Evolutionary conservation across 371 early-diverging fungal genomes (phyloP).

Genomic region (Gilbertella persicaria): DNA sequence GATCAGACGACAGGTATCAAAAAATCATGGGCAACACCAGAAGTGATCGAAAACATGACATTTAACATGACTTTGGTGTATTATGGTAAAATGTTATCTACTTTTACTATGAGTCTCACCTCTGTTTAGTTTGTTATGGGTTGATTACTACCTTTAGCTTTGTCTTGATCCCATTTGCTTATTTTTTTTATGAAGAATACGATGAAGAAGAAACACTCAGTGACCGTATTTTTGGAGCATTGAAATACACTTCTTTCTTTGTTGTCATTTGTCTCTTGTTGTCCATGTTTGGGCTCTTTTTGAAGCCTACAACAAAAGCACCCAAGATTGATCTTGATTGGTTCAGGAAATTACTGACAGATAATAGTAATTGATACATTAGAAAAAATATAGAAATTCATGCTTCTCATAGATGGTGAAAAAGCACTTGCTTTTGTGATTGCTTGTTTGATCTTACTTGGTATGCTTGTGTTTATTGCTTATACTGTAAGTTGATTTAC

Average conservation of each 20-base stretch:
- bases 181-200: constrained; percentile 69
- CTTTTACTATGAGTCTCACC: neutral
- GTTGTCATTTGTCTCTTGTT: constrained; percentile 48
- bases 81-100: constrained; percentile 43
- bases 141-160: constrained; percentile 54
- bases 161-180: constrained; percentile 62
- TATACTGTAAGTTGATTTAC: constrained; percentile 51
- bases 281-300: constrained; percentile 47
- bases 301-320: constrained; percentile 37
- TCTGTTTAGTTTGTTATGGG: constrained; percentile 48
- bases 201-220: constrained; percentile 41
- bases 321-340: constrained; percentile 55
- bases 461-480: constrained; percentile 42
- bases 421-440: constrained; percentile 45
- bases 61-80: constrained; percentile 49
- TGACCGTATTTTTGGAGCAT: constrained; percentile 42
- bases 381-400: neutral
- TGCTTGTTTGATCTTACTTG: constrained; percentile 40
- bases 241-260: constrained; percentile 60
- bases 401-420: constrained; percentile 32
- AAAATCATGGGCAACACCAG: constrained; percentile 65
- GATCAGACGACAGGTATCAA: constrained; percentile 60
- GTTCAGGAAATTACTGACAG: constrained; percentile 50
- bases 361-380: constrained; percentile 40
- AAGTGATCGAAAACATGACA: constrained; percentile 49